Percentiles rank a stretch among this genome's conserved stretches.
Evolutionary conservation across 345 rosid species (phyloP).

Genomic region (Pistacia atlantica): DNA sequence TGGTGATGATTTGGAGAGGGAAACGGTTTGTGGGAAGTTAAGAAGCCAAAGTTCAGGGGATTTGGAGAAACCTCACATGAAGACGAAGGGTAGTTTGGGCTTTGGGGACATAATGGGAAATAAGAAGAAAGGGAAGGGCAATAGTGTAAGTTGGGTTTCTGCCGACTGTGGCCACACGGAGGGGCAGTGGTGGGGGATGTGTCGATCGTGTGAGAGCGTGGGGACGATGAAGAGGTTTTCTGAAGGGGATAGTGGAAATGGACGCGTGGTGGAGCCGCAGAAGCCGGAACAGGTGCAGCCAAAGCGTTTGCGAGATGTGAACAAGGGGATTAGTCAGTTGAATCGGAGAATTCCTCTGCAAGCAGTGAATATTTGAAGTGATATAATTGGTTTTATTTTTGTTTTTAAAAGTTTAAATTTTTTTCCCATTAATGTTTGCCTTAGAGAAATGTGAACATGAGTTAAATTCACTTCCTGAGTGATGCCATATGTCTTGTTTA

Average conservation of each 20-base stretch:
- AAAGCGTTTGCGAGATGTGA: constrained; percentile 56
- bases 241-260: constrained; percentile 26
- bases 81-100: constrained; percentile 24
- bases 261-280: constrained; percentile 39
- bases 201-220: constrained; percentile 51
- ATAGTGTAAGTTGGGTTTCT: constrained; percentile 62
- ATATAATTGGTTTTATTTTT: neutral
- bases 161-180: constrained; percentile 66
- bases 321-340: constrained; percentile 53
- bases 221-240: constrained; percentile 67
- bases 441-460: neutral
- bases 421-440: neutral
- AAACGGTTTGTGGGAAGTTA: constrained; percentile 15
- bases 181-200: constrained; percentile 95
- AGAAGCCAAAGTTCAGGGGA: constrained; percentile 14
- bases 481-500: neutral
- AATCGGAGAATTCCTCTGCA: constrained; percentile 77
- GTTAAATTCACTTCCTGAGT: too few species aligned
- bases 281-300: constrained; percentile 50
- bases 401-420: neutral
- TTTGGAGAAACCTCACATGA: constrained; percentile 10
- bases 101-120: constrained; percentile 29
- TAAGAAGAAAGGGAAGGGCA: constrained; percentile 54
- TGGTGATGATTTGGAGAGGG: constrained; percentile 17
- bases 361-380: constrained; percentile 21